These are phyloP conservation scores for Chlorella sp. DNA, from an alignment of 139 green algal genomes.

Conservation along the genomic window DNA sequence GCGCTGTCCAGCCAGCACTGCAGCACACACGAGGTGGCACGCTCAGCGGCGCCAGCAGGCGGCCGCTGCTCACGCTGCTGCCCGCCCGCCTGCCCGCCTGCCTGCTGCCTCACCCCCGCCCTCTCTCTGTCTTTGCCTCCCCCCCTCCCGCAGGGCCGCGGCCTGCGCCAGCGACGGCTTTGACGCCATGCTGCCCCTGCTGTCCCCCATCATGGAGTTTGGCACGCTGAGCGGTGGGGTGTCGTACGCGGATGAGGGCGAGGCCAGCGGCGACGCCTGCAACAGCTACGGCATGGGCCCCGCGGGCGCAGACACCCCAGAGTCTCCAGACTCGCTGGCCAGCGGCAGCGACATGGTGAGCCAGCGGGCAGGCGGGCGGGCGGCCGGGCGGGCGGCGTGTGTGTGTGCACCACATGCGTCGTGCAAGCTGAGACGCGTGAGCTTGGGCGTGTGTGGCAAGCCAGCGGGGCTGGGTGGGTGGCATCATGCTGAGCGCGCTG, in stretches of 20 bases:
- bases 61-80: not conserved
- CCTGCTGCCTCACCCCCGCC: not conserved
- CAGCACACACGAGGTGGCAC: too few species aligned
- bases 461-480: too few species aligned
- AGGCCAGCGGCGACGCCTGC: too few species aligned
- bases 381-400: too few species aligned
- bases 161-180: not conserved
- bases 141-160: not conserved
- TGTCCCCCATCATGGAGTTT: slow-evolving; percentile 22
- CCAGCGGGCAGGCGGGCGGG: too few species aligned
- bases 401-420: too few species aligned
- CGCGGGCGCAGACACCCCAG: slow-evolving; percentile 12
- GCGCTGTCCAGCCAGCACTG: too few species aligned
- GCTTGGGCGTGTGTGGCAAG: too few species aligned
- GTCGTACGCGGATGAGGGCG: too few species aligned
- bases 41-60: not conserved
- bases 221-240: not conserved
- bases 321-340: slow-evolving; percentile 15
- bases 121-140: not conserved
- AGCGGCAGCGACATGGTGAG: not conserved
- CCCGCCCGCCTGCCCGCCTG: not conserved
- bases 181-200: slow-evolving; percentile 19
- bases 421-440: too few species aligned
- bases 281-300: not conserved
- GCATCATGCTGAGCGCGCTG: not conserved